phyloP scores from a whole-genome alignment of 495 filamentous ascomycete species.

The Hapsidospora chrysogenum region DNA sequence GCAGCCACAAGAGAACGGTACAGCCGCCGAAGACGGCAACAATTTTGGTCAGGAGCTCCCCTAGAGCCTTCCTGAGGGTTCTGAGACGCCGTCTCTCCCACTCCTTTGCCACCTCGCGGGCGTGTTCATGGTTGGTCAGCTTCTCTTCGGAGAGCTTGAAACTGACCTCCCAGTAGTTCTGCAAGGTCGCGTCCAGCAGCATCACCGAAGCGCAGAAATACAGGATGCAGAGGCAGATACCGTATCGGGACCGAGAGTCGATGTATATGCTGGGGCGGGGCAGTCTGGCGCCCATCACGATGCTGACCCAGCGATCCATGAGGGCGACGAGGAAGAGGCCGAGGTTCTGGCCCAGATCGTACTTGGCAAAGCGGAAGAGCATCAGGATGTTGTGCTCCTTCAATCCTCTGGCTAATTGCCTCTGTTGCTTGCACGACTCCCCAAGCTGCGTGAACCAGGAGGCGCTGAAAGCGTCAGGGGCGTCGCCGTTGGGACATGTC shows the following conservation, averaged over 20 bases:
- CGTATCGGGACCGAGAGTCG: constrained; percentile 10
- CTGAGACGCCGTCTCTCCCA: constrained; percentile 5
- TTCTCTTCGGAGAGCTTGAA: constrained; percentile 9
- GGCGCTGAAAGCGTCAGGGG: constrained; percentile 6
- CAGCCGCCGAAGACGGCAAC: constrained; percentile 8
- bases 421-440: constrained; percentile 10
- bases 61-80: constrained; percentile 1
- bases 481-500: constrained; percentile 1
- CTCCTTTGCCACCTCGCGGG: not conserved
- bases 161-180: constrained; percentile 8
- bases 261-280: constrained; percentile 6
- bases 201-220: constrained; percentile 13
- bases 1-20: constrained; percentile 9
- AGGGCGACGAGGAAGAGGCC: constrained; percentile 14
- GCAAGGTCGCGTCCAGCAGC: constrained; percentile 8
- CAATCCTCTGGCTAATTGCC: constrained; percentile 11
- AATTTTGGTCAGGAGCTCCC: constrained; percentile 3
- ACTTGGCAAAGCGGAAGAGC: constrained; percentile 11
- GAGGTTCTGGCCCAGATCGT: constrained; percentile 12
- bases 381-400: constrained; percentile 17
- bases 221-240: constrained; percentile 13
- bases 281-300: constrained; percentile 7
- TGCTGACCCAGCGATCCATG: constrained; percentile 15
- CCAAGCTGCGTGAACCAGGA: constrained; percentile 12
- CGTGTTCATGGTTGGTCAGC: constrained; percentile 4